Evolutionary conservation across 345 rosid genomes (phyloP), one percentile per base, ranked within the genome.

Genomic region (Moringa oleifera): DNA sequence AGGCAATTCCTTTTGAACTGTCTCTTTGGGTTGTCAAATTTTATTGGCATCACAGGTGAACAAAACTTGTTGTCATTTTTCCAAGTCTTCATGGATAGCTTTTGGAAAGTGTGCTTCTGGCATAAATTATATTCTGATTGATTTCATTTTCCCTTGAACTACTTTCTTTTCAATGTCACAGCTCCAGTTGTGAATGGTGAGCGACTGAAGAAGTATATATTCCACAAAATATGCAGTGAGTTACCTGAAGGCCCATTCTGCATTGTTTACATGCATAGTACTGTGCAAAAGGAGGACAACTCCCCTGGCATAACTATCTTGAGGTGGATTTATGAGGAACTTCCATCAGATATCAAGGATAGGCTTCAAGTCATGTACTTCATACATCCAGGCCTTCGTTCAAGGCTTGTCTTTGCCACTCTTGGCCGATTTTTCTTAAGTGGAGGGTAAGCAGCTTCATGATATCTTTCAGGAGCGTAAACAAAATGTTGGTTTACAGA

Each of bases 311-410:
- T 88, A 16, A 84, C 89, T 47, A 85, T 90, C 66, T 76, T 93
- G 80, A 83, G 98, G 78, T 90, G 94, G 96, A 93, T 93, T 59
- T 93, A 93, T 50, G 97, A 90, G 78, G 94, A 88, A 37, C 90
- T 90, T 71, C 89, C 97, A 21, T 58, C 79, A 0, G 80, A 66
- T n/a, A 62, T 71, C 72, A 93, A 93, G 80, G 84, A 85, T 31
- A 88, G 97, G 72, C 90, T 93, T 68, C 96, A 80, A 69, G 63
- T 77, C 57, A 71, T 90, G 49, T 90, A 93, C 73, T 93, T 93
- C 36, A 52, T 94, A 58, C 97, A 90, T 71, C 97, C 97, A 25
- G 97, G 97, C 66, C 78, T 94, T 59, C 86, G 86, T 60, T 90
- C 99, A 16, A 82, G 97, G 77, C 88, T 90, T 23, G 74, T 77